These are phyloP conservation scores for Apiotrichum laibachii DNA, from an alignment of 1,284 basidiomycete genomes.

Conservation along the genomic window DNA sequence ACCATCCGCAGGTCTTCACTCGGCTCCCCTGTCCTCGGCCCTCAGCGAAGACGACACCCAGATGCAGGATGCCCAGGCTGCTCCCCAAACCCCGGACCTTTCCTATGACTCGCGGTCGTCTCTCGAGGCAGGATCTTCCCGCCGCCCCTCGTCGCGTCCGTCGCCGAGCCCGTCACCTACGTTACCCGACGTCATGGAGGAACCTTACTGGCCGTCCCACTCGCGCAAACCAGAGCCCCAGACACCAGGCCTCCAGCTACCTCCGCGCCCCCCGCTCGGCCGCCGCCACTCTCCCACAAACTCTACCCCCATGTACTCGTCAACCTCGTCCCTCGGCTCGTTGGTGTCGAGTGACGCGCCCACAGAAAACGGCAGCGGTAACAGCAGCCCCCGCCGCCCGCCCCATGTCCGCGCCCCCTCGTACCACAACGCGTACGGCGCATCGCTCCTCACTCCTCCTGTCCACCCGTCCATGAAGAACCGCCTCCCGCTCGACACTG, in stretches of 20 bases:
- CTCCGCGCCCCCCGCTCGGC: not conserved
- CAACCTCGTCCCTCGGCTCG: slow-evolving; percentile 1
- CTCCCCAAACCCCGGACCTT: slow-evolving; percentile 3
- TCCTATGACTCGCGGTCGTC: not conserved
- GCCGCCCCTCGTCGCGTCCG: not conserved
- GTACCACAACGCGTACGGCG: slow-evolving; percentile 40
- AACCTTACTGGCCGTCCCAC: slow-evolving; percentile 3
- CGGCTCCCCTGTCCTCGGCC: not conserved
- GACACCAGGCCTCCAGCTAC: not conserved
- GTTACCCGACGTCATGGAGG: slow-evolving; percentile 17
- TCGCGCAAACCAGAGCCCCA: not conserved
- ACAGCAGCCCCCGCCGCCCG: not conserved
- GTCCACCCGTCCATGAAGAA: slow-evolving; percentile 32
- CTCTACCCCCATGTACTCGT: not conserved
- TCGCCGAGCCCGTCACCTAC: slow-evolving; percentile 14
- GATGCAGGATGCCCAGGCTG: slow-evolving; percentile 3
- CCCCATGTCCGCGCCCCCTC: slow-evolving; percentile 27
- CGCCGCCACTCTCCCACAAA: not conserved
- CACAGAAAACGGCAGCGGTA: not conserved
- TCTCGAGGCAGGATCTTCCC: not conserved
- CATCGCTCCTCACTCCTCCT: slow-evolving; percentile 26
- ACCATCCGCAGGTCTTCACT: not conserved
- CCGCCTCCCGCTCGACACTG: slow-evolving; percentile 23
- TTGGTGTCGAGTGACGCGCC: not conserved
- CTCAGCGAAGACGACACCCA: not conserved